Evolutionary conservation across 73 alveolate genomes (phyloP).

Genomic region (Stentor coeruleus): DNA sequence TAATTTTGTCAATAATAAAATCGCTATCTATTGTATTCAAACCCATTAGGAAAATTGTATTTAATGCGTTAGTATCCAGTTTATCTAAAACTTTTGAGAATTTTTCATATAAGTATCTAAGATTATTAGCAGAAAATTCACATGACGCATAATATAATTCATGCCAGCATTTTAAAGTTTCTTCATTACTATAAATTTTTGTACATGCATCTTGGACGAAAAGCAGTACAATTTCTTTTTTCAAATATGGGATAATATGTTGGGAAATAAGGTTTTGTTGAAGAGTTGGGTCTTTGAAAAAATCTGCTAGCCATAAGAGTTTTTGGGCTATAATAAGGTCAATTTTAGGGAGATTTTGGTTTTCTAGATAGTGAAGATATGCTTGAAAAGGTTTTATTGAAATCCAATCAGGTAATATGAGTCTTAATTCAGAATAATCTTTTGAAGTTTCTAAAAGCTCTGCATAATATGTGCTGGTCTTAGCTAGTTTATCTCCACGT

Average conservation of each 20-base stretch:
- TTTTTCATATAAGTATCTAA: not conserved
- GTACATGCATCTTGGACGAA: not conserved
- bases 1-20: constrained; percentile 12
- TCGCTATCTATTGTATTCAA: not conserved
- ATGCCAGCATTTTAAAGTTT: not conserved
- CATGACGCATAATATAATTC: not conserved
- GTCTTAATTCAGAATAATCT: not conserved
- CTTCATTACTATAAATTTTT: not conserved
- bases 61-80: not conserved
- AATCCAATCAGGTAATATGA: not conserved
- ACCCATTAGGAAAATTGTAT: not conserved
- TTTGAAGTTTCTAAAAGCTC: not conserved
- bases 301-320: not conserved
- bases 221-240: not conserved
- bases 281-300: not conserved
- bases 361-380: not conserved
- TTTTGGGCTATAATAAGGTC: not conserved
- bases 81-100: not conserved
- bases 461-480: not conserved
- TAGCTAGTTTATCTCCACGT: not conserved
- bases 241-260: not conserved
- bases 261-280: not conserved
- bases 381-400: not conserved
- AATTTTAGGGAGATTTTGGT: not conserved
- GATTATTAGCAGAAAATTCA: not conserved